These are phyloP conservation scores for Clarireedia sp. DNA, from an alignment of 2,329 filamentous ascomycete species.

Conservation along the genomic window DNA sequence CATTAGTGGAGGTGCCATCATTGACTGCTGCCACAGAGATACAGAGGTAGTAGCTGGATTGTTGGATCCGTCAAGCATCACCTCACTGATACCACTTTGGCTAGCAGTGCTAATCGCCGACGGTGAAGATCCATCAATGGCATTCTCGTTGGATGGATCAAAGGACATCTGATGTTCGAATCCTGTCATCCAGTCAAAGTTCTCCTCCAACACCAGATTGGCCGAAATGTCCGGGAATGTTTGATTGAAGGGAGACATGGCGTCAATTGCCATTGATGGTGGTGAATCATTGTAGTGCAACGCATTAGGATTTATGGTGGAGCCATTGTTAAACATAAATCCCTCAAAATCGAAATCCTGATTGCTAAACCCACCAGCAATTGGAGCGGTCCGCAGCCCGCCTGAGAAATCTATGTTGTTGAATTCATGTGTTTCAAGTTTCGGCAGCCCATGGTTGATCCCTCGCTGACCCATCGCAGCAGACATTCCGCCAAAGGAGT, in stretches of 20 bases:
- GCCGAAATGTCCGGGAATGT: conserved; percentile 50
- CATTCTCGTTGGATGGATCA: conserved; percentile 63
- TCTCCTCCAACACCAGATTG: conserved; percentile 61
- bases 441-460: conserved; percentile 61
- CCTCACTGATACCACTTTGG: conserved; percentile 83
- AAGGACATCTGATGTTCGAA: conserved; percentile 63
- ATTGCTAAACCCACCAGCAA: conserved; percentile 51
- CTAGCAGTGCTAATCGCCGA: conserved; percentile 94
- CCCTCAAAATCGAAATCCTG: conserved; percentile 69
- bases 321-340: conserved; percentile 36
- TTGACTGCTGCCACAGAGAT: conserved; percentile 61
- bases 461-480: conserved; percentile 58
- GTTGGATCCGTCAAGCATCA: conserved; percentile 77
- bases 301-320: conserved; percentile 63
- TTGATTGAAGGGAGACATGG: conserved; percentile 51
- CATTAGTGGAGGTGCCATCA: conserved; percentile 63
- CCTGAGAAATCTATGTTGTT: conserved; percentile 55
- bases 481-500: conserved; percentile 66
- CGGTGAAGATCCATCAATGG: conserved; percentile 86
- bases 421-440: conserved; percentile 72
- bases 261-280: conserved; percentile 55
- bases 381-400: conserved; percentile 72
- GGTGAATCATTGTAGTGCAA: conserved; percentile 80
- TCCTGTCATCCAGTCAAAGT: conserved; percentile 70
- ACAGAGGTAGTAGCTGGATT: conserved; percentile 47